phyloP scores from a whole-genome alignment of 345 rosid genomes.

The Gossypium mustelinum region DNA sequence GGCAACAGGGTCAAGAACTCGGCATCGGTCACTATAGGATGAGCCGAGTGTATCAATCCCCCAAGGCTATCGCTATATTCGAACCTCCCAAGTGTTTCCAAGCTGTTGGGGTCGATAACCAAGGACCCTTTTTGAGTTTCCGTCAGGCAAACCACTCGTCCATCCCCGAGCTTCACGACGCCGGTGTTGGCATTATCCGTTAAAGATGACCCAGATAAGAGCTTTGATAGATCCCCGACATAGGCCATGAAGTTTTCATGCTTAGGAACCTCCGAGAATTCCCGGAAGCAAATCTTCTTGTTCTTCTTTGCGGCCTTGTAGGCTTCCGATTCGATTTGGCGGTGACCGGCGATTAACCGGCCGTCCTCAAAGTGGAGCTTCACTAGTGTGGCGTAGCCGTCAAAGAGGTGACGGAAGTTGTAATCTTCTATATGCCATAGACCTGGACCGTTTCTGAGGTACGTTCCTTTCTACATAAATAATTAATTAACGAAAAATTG shows the following conservation, averaged over 20 bases:
- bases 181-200: conserved; percentile 95
- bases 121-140: conserved; percentile 94
- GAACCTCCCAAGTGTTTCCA: conserved; percentile 69
- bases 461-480: conserved; percentile 78
- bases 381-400: conserved; percentile 79
- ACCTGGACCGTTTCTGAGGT: conserved; percentile 93
- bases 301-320: conserved; percentile 77
- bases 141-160: conserved; percentile 83
- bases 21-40: conserved; percentile 72
- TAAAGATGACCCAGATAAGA: conserved; percentile 82
- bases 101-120: conserved; percentile 54
- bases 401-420: conserved; percentile 93
- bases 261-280: conserved; percentile 85
- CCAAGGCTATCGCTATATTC: conserved; percentile 65
- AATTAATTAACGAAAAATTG: not conserved
- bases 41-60: conserved; percentile 83
- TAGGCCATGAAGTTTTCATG: conserved; percentile 55
- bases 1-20: conserved; percentile 84
- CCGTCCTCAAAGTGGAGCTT: conserved; percentile 71
- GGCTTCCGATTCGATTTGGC: conserved; percentile 80
- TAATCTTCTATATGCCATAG: conserved; percentile 76
- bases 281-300: conserved; percentile 71
- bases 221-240: conserved; percentile 57
- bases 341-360: conserved; percentile 61
- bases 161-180: conserved; percentile 75